Base-by-base conservation (phyloP, 2,329 filamentous ascomycete genomes). In the Aureobasidium melanogenum region DNA sequence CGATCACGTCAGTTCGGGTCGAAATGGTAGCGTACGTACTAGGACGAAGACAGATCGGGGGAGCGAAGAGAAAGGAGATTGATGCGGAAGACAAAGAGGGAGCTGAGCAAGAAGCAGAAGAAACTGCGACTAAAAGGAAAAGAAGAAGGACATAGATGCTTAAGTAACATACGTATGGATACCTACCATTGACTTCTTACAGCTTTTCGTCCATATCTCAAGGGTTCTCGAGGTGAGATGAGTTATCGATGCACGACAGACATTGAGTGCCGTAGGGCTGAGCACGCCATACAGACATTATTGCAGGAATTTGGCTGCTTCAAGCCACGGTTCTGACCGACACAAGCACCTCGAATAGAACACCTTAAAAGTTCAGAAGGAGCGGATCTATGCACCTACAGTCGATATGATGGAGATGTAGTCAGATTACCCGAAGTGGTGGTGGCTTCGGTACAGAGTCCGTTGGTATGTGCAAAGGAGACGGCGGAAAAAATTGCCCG, bases 1-100 rank as follows among this genome's bases (percentile, higher is more conserved):
- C 59, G 24, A 81, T 85, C 0, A 76, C 72, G 34, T 86, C 86
- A 1, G 77, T 84, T 43, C 84, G 89, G 36, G 74, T 87, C 5
- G 88, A 91, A 72, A 86, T 82, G 70, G 87, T 86, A 19, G 88
- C 88, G 2, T 90, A 85, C 69, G 87, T 89, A 10, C 70, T 89
- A 54, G 82, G 88, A 69, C 84, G 70, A 63, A 65, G 8, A 67
- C 71, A 57, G 51, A 55, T 14, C 30, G 51, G 17, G 34, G 41
- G 24, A 38, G 39, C 15, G 39, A 47, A 36, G 58, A 46, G 48
- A 34, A 50, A 46, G 43, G 52, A 22, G 24, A 28, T 34, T 10
- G 46, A 32, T 26, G 43, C 30, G 28, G 52, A 50, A n/a, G 22
- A 38, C 2, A 54, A 46, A 30, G 54, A 62, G 24, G 47, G 5